phyloP scores from a whole-genome alignment of 1,284 basidiomycete genomes.

The Sporisorium reilianum region DNA sequence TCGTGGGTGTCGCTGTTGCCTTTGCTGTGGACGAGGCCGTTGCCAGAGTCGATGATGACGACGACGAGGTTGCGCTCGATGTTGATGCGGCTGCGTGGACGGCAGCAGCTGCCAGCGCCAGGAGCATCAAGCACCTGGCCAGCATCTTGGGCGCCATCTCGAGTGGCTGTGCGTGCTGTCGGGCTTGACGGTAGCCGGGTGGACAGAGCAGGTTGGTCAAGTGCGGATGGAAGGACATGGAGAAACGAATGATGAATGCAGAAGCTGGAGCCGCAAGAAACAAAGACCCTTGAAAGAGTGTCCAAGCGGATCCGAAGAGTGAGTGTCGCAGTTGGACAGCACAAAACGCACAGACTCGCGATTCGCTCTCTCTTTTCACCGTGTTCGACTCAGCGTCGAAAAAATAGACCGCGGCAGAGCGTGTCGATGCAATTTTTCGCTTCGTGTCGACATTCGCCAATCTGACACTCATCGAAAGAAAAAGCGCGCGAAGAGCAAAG shows the following conservation, averaged over 20 bases:
- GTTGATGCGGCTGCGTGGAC: slow-evolving; percentile 14
- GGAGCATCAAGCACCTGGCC: slow-evolving; percentile 8
- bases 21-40: slow-evolving; percentile 5
- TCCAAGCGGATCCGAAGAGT: too few species aligned
- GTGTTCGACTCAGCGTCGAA: background rate
- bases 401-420: too few species aligned
- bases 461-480: background rate
- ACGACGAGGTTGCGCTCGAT: background rate
- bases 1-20: slow-evolving; percentile 12
- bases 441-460: too few species aligned
- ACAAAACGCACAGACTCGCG: too few species aligned
- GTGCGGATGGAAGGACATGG: background rate
- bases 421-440: background rate
- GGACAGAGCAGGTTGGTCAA: background rate
- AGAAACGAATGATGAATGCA: background rate
- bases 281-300: too few species aligned
- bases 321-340: too few species aligned
- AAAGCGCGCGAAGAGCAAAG: background rate
- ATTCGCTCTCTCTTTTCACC: too few species aligned
- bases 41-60: background rate
- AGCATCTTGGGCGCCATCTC: slow-evolving; percentile 24
- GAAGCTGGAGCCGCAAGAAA: too few species aligned
- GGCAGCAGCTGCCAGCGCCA: slow-evolving; percentile 9
- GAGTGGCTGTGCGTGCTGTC: background rate
- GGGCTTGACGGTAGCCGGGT: background rate